Base-by-base conservation (phyloP, 768 basidiomycete species). In the Dioszegia aurantiaca region DNA sequence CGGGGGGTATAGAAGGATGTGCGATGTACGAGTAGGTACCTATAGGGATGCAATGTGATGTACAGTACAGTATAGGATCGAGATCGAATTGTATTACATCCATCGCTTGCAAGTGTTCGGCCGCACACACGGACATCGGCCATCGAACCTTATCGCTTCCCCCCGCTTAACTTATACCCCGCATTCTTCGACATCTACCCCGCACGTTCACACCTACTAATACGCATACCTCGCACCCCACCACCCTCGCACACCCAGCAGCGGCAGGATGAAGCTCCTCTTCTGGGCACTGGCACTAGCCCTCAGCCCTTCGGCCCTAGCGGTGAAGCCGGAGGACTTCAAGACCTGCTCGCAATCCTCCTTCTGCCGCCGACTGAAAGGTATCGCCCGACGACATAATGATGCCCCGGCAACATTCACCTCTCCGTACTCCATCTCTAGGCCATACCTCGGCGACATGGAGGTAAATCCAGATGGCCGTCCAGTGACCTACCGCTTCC, bases 281-380 rank as follows among this genome's bases (percentile, higher is more conserved):
- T 11, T 46, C 9, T 53, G 51, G 51, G 51, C 37, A 5, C 11
- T 53, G 30, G 49, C 59, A 28, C 49, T 75, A 74, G 33, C 33
- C 33, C 33, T 33, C 33, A 24, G 19, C 44, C 24, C 28, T 16
- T 1, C 33, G 5, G 60, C 55, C 23, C 42, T 59, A 33, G 60
- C 56, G 5, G 79, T 80, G 62, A 81, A 81, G 79, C 79, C 81
- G 19, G 82, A 87, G 59, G 90, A 97, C 77, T 99, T 93, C 82
- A 97, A 95, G 78, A 90, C 85, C 57, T 98, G 95, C 72, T 81
- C 82, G n/a, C 90, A 98, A 77, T 84, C 90, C 0, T 92, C 89
- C 19, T 98, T 99, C 78, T 98, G 95, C 80, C 84, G 89, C n/a
- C 79, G 87, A 43, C 90, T 92, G 51, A 85, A 94, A 45, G 88